phyloP scores from a whole-genome alignment of 768 basidiomycete species.

The Dacryopinax spathularia region DNA sequence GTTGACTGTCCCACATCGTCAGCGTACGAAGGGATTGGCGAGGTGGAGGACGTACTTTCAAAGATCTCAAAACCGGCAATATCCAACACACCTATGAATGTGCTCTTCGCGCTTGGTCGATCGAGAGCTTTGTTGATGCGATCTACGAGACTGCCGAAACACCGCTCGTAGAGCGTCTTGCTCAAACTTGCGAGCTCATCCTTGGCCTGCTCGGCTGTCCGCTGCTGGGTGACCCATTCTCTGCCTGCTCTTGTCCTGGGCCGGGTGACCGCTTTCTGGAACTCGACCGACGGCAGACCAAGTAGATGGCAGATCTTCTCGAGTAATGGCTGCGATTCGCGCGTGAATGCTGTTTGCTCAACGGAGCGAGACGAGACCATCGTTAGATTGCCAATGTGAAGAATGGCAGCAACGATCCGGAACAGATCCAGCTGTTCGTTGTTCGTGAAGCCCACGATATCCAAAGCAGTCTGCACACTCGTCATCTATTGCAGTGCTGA shows the following conservation, averaged over 20 bases:
- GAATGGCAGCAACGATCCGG: constrained; percentile 80
- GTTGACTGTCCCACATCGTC: constrained; percentile 34
- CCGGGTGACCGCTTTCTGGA: constrained; percentile 73
- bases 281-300: constrained; percentile 74
- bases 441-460: constrained; percentile 74
- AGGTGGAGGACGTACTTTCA: constrained; percentile 10
- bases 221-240: constrained; percentile 91
- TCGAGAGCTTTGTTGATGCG: constrained; percentile 89
- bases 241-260: constrained; percentile 87
- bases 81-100: constrained; percentile 96
- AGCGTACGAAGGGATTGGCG: background rate
- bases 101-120: constrained; percentile 76
- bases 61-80: constrained; percentile 97
- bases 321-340: constrained; percentile 13
- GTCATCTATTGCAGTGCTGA: constrained; percentile 6
- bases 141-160: constrained; percentile 85
- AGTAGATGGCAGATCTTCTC: constrained; percentile 71
- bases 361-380: constrained; percentile 67
- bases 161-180: constrained; percentile 95
- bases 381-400: constrained; percentile 88
- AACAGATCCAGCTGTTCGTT: constrained; percentile 85
- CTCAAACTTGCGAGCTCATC: constrained; percentile 84
- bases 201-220: constrained; percentile 79
- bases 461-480: constrained; percentile 50
- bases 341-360: constrained; percentile 42